These are phyloP conservation scores for Suhomyces vadensis DNA, from an alignment of 805 yeast species.

Conservation along the genomic window DNA sequence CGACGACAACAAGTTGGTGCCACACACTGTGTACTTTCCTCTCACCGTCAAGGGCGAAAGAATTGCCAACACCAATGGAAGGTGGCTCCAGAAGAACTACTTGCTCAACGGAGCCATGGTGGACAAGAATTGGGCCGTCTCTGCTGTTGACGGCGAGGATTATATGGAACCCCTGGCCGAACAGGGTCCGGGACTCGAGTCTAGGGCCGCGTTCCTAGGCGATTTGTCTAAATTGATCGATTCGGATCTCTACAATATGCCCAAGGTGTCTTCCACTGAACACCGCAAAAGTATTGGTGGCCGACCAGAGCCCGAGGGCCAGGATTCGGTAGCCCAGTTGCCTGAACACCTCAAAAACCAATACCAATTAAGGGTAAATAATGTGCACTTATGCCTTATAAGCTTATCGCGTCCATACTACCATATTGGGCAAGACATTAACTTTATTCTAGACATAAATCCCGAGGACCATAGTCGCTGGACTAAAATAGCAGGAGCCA, in stretches of 20 bases:
- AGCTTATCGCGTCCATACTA: conserved; percentile 34
- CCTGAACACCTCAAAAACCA: conserved; percentile 33
- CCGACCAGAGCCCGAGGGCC: conserved; percentile 16
- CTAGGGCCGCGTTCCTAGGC: conserved; percentile 23
- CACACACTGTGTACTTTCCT: conserved; percentile 38
- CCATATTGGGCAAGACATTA: conserved; percentile 41
- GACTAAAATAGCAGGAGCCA: conserved; percentile 34
- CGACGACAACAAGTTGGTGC: conserved; percentile 13
- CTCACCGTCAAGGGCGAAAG: conserved; percentile 26
- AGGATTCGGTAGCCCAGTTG: conserved; percentile 23
- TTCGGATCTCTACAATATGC: conserved; percentile 34
- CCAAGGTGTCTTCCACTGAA: conserved; percentile 33
- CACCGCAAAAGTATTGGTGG: conserved; percentile 27
- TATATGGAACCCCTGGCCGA: too few species aligned
- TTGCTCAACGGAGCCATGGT: conserved; percentile 21
- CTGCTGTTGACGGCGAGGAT: too few species aligned
- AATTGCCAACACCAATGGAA: conserved; percentile 22
- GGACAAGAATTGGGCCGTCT: conserved; percentile 31
- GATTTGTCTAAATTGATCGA: conserved; percentile 36
- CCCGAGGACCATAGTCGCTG: conserved; percentile 15
- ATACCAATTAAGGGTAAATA: conserved; percentile 39
- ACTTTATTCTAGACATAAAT: conserved; percentile 31
- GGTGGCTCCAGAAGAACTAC: conserved; percentile 31
- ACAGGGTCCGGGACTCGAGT: background rate
- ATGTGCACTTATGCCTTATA: conserved; percentile 32